Evolutionary conservation across 495 filamentous ascomycete species (phyloP).

Genomic region (Penicillium subrubescens): DNA sequence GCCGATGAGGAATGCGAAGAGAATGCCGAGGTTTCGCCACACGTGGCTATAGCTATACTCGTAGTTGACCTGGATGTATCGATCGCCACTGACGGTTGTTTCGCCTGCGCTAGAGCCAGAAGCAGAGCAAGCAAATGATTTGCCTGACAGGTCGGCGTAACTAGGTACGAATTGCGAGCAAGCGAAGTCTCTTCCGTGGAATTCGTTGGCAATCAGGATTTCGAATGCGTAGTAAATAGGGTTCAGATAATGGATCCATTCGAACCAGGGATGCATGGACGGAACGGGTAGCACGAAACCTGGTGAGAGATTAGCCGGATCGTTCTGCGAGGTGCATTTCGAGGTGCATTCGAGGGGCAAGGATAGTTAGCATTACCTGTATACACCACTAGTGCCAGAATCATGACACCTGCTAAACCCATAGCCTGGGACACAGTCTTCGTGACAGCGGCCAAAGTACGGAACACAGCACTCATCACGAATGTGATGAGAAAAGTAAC

Average conservation of each 20-base stretch:
- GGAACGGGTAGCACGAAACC: constrained; percentile 41
- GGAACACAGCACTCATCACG: constrained; percentile 54
- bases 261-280: constrained; percentile 52
- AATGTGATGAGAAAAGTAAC: constrained; percentile 52
- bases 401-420: constrained; percentile 42
- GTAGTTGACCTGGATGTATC: constrained; percentile 53
- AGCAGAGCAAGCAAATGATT: constrained; percentile 46
- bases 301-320: neutral
- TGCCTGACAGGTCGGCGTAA: constrained; percentile 41
- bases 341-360: neutral
- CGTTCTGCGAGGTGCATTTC: neutral
- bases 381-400: constrained; percentile 46
- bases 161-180: constrained; percentile 51
- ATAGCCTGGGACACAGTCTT: constrained; percentile 50
- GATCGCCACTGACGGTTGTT: constrained; percentile 47
- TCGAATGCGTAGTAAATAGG: constrained; percentile 49
- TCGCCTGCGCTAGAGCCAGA: constrained; percentile 51
- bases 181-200: constrained; percentile 52
- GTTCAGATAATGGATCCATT: constrained; percentile 48
- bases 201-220: constrained; percentile 57
- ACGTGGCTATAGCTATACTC: constrained; percentile 56
- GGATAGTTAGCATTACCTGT: constrained; percentile 26
- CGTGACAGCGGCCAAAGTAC: constrained; percentile 46
- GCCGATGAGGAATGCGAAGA: constrained; percentile 60
- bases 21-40: constrained; percentile 68